Conservation (phyloP, 371 early-diverging fungal genomes). For the Rhizopus arrhizus region DNA sequence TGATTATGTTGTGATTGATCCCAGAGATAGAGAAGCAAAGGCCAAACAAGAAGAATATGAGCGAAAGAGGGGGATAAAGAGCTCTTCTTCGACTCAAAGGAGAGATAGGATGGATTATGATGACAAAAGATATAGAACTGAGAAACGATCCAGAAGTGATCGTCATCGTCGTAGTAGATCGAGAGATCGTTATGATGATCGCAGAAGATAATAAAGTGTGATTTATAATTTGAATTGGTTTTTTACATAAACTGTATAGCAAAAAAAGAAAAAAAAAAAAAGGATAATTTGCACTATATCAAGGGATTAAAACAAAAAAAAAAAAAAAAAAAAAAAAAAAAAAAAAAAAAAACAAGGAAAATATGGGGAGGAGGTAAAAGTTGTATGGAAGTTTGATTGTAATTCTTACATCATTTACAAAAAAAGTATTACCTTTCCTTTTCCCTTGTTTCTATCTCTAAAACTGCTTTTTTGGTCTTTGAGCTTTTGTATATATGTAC, state of each 20-base stretch:
- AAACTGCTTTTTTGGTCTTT: not conserved
- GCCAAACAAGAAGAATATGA: conserved; percentile 46
- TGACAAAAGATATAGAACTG: conserved; percentile 7
- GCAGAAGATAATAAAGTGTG: conserved; percentile 9
- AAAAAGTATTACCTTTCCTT: too few species aligned
- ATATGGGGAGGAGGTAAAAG: too few species aligned
- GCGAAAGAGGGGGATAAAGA: conserved; percentile 11
- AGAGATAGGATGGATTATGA: conserved; percentile 26
- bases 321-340: conserved; percentile 3
- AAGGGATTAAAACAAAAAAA: too few species aligned
- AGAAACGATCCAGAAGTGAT: conserved; percentile 25
- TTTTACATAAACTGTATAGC: not conserved
- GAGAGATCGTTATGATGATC: conserved; percentile 5
- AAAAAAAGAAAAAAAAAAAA: conserved; percentile 5
- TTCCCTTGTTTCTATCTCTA: not conserved
- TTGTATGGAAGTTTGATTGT: too few species aligned
- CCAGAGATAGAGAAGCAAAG: conserved; percentile 52
- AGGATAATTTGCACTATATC: too few species aligned
- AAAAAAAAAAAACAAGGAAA: not conserved
- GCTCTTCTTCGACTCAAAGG: conserved; percentile 17
- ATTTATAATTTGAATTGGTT: too few species aligned
- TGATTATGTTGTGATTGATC: conserved; percentile 80
- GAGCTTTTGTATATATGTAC: not conserved
- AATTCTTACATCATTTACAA: too few species aligned
- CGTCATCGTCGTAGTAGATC: conserved; percentile 5